Conservation (phyloP, 2,329 filamentous ascomycete genomes). For the Onygena corvina region DNA sequence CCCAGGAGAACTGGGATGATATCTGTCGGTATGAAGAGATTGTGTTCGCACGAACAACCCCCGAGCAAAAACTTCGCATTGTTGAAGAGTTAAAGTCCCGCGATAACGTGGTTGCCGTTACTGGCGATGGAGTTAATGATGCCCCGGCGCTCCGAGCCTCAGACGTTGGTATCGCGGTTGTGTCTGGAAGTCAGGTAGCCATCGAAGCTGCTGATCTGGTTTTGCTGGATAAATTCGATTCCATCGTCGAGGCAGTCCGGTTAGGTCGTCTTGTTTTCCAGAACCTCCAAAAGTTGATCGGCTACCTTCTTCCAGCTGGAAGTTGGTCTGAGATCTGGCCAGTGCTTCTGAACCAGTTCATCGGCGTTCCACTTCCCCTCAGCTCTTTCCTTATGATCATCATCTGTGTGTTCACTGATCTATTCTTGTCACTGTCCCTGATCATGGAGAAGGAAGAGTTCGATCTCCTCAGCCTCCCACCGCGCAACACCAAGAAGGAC, state of each 20-base stretch:
- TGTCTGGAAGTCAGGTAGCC: constrained; percentile 47
- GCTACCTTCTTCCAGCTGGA: constrained; percentile 60
- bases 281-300: constrained; percentile 64
- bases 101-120: constrained; percentile 46
- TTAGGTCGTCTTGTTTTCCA: constrained; percentile 63
- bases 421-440: constrained; percentile 57
- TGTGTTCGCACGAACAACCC: constrained; percentile 64
- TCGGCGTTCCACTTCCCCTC: constrained; percentile 61
- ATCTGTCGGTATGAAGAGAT: constrained; percentile 57
- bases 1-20: constrained; percentile 56
- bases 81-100: constrained; percentile 60
- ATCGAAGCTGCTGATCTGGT: constrained; percentile 54
- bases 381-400: constrained; percentile 56
- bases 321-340: constrained; percentile 58
- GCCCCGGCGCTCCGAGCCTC: constrained; percentile 46
- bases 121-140: constrained; percentile 39
- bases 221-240: constrained; percentile 55
- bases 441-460: constrained; percentile 68
- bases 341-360: constrained; percentile 58
- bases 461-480: constrained; percentile 57
- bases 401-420: constrained; percentile 57
- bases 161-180: constrained; percentile 50
- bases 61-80: constrained; percentile 67
- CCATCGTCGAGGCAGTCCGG: constrained; percentile 58
- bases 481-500: constrained; percentile 56